Percentiles rank a stretch among this genome's conserved stretches.
Evolutionary conservation across 768 basidiomycete species (phyloP).

Genomic region (Trametes punicea): DNA sequence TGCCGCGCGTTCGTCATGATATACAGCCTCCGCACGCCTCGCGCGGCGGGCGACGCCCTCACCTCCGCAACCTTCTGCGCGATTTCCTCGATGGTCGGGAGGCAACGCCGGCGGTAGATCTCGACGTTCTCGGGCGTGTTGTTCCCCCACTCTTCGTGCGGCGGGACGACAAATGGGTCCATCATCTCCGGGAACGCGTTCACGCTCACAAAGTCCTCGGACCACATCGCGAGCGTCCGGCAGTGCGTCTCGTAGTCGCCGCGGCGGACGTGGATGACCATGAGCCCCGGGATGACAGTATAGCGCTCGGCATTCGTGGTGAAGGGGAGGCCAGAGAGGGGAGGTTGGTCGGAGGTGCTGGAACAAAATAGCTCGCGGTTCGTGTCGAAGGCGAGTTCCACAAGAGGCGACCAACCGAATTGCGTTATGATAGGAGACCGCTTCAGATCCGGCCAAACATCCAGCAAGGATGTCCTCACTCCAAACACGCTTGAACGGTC

Average conservation of each 20-base stretch:
- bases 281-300: constrained; percentile 12
- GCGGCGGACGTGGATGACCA: constrained; percentile 15
- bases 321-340: constrained; percentile 5
- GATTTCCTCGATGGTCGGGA: constrained; percentile 49
- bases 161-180: constrained; percentile 39
- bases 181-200: constrained; percentile 49
- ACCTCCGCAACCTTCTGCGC: constrained; percentile 38
- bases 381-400: constrained; percentile 36
- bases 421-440: constrained; percentile 45
- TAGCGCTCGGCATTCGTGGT: constrained; percentile 9
- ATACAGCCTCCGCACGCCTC: constrained; percentile 46
- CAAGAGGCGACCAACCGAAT: constrained; percentile 53
- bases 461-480: constrained; percentile 11
- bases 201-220: constrained; percentile 45
- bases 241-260: constrained; percentile 17
- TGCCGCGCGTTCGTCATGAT: constrained; percentile 61
- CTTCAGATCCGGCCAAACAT: constrained; percentile 39
- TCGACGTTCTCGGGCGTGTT: constrained; percentile 25
- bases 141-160: constrained; percentile 19
- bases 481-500: constrained; percentile 18
- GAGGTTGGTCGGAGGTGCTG: not conserved
- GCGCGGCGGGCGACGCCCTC: constrained; percentile 17
- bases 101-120: constrained; percentile 46
- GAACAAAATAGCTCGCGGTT: constrained; percentile 19
- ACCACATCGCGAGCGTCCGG: constrained; percentile 28